Evolutionary conservation across 2,329 filamentous ascomycete species (phyloP).

Genomic region (Colletotrichum tabaci): DNA sequence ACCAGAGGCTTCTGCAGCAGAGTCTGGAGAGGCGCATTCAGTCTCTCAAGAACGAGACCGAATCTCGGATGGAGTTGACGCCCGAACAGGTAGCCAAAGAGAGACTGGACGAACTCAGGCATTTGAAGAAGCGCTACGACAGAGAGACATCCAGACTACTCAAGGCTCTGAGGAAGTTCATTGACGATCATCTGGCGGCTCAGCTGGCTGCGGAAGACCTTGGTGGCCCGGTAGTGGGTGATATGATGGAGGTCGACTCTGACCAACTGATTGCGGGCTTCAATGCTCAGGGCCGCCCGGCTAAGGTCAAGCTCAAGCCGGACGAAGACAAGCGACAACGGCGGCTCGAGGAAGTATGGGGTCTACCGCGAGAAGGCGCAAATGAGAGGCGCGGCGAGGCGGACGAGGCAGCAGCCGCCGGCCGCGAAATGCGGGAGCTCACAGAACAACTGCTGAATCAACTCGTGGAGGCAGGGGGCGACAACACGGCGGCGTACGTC

Average conservation of each 20-base stretch:
- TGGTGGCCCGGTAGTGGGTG: slow-evolving; percentile 86
- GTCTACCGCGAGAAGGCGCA: slow-evolving; percentile 46
- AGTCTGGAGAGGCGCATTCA: slow-evolving; percentile 72
- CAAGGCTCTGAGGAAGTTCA: slow-evolving; percentile 77
- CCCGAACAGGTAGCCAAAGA: slow-evolving; percentile 75
- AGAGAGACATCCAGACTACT: slow-evolving; percentile 73
- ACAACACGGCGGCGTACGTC: slow-evolving; percentile 71
- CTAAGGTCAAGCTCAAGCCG: slow-evolving; percentile 60
- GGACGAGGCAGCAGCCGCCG: slow-evolving; percentile 67
- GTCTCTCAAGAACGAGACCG: slow-evolving; percentile 70
- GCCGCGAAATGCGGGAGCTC: slow-evolving; percentile 71
- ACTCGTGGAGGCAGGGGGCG: slow-evolving; percentile 67
- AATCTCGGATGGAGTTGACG: slow-evolving; percentile 70
- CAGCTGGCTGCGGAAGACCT: slow-evolving; percentile 89
- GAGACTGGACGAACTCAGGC: slow-evolving; percentile 71
- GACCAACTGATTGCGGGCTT: slow-evolving; percentile 74
- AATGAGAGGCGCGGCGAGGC: slow-evolving; percentile 49
- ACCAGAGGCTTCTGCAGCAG: slow-evolving; percentile 69
- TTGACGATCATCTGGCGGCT: slow-evolving; percentile 77
- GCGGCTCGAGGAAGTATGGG: slow-evolving; percentile 77
- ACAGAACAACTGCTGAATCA: slow-evolving; percentile 74
- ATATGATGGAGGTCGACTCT: slow-evolving; percentile 75
- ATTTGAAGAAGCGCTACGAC: slow-evolving; percentile 73
- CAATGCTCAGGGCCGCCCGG: slow-evolving; percentile 70
- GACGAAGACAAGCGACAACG: slow-evolving; percentile 69